Evolutionary conservation across 1,284 basidiomycete species (phyloP), one percentile per base, ranked within the genome.

Genomic region (Phlebopus sp.): DNA sequence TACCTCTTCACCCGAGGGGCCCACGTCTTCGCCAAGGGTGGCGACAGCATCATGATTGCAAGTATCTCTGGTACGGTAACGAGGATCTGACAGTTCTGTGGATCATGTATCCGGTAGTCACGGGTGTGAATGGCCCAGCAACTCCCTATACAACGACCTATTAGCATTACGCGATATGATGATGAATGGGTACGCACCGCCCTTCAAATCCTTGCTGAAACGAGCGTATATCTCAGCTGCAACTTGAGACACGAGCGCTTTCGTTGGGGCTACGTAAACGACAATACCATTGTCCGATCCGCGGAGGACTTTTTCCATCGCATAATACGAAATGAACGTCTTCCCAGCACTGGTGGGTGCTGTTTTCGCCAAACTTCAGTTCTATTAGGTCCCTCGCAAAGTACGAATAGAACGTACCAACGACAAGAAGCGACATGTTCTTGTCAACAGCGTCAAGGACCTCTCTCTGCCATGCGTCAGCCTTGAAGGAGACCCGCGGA

Each of bases 251-350:
- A 86, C 84, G 2, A 86, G 71, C 0, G 85, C 84, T 60, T 88
- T 87, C 2, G 85, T 86, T 0, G 84, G 84, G 0, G 86, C 84
- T 25, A 87, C 76, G 59, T 87, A 88, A n/a, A 88, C 78, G 29
- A 88, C 59, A 32, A 86, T 72, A 1, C 80, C 82, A 40, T 84
- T 75, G 55, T 86, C 78, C 0, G 80, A 79, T 27, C 70, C 69
- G 46, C 80, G 67, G 5, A 87, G 63, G 11, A 84, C 68, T 50
- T 77, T 76, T 62, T 86, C 84, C 84, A 87, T 87, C 0, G 84
- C 84, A 52, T 86, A 86, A 60, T 75, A 87, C 3, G 82, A 84
- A 37, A 88, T 85, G 59, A 88, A 87, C 0, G 86, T 87, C 62
- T 87, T 88, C 29, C 84, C 82, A 0, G 82, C 82, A 65, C 80